Conservation (phyloP, 352 stramenopile genomes). For the Pythium aristosporum region DNA sequence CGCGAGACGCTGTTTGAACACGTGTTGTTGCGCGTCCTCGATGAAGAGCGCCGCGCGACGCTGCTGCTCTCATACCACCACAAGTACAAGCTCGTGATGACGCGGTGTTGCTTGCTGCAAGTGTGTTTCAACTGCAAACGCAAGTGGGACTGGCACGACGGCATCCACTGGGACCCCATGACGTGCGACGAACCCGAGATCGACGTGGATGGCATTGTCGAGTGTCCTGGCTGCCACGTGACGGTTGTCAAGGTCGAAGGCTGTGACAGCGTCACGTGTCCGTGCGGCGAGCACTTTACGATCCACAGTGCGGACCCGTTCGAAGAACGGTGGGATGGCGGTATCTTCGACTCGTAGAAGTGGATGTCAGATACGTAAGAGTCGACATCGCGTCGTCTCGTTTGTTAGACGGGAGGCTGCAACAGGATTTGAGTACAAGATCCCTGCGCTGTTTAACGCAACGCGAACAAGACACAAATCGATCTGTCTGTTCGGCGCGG, state of each 20-base stretch:
- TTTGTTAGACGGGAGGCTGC: no score
- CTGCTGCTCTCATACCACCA: conserved; percentile 38
- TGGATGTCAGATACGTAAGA: not conserved
- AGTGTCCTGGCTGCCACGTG: conserved; percentile 42
- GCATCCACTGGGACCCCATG: conserved; percentile 23
- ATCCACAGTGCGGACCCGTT: conserved; percentile 16
- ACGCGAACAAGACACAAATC: no score
- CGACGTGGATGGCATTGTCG: conserved; percentile 31
- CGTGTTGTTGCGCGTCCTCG: conserved; percentile 27
- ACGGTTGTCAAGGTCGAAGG: conserved; percentile 53
- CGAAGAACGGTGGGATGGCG: conserved; percentile 15
- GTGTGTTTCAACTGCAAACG: conserved; percentile 62
- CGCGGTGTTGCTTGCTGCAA: conserved; percentile 29
- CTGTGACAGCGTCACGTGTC: conserved; percentile 39
- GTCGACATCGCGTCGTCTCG: no score
- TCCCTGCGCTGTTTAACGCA: no score
- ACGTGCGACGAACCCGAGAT: conserved; percentile 25
- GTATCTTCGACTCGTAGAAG: conserved; percentile 5
- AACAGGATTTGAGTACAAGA: no score
- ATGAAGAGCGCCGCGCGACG: conserved; percentile 44
- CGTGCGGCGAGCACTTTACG: conserved; percentile 32
- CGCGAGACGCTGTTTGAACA: conserved; percentile 26
- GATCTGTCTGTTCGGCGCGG: no score
- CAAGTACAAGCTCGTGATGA: conserved; percentile 28
- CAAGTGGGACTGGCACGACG: conserved; percentile 16